These are phyloP conservation scores for Pestalotiopsis sp. DNA, from an alignment of 2,329 filamentous ascomycete genomes.

Conservation along the genomic window DNA sequence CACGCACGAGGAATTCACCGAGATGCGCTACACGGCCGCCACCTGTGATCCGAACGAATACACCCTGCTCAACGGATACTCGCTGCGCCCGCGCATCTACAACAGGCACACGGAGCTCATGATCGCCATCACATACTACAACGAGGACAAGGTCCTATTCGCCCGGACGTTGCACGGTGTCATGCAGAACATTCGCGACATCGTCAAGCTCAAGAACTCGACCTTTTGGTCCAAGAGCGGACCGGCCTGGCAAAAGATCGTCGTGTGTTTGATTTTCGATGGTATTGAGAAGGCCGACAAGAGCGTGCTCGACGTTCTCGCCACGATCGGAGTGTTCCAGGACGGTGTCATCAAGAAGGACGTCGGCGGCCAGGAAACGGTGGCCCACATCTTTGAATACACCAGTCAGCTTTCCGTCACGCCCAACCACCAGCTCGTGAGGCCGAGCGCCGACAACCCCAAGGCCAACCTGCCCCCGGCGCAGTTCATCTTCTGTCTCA, in stretches of 20 bases:
- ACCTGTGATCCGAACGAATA: slow-evolving; percentile 97
- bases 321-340: slow-evolving; percentile 94
- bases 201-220: slow-evolving; percentile 98
- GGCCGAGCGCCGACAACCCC: slow-evolving; percentile 81
- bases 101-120: slow-evolving; percentile 97
- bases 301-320: slow-evolving; percentile 87
- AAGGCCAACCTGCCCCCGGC: slow-evolving; percentile 83
- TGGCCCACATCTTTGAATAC: slow-evolving; percentile 98
- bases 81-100: slow-evolving; percentile 96
- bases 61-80: slow-evolving; percentile 98
- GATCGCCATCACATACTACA: slow-evolving; percentile 98
- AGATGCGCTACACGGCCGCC: slow-evolving; percentile 97
- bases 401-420: slow-evolving; percentile 97
- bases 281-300: slow-evolving; percentile 98
- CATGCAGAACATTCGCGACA: slow-evolving; percentile 98
- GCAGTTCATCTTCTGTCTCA: slow-evolving; percentile 99
- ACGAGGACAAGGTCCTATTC: slow-evolving; percentile 95
- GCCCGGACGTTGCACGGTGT: slow-evolving; percentile 98
- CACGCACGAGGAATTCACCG: slow-evolving; percentile 93
- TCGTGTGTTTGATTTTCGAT: slow-evolving; percentile 95
- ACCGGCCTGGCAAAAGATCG: slow-evolving; percentile 99
- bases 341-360: slow-evolving; percentile 99
- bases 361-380: slow-evolving; percentile 94
- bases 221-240: slow-evolving; percentile 99
- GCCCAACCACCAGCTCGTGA: slow-evolving; percentile 94